These are phyloP conservation scores for Aquilaria sinensis DNA, from an alignment of 345 rosid species.

Conservation along the genomic window DNA sequence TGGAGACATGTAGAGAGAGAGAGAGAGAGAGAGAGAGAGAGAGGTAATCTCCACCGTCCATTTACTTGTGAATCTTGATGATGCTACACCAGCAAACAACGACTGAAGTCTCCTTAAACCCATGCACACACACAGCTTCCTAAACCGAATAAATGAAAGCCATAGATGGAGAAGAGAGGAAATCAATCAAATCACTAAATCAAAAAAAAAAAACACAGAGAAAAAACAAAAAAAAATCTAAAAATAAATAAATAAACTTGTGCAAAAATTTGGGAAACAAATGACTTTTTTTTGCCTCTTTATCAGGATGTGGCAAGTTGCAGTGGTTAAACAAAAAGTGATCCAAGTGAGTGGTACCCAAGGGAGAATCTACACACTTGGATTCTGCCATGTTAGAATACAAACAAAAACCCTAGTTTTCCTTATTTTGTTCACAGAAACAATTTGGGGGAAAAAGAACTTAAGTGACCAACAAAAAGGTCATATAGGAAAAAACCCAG, in stretches of 20 bases:
- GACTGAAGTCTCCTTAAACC: slow-evolving; percentile 29
- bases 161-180: background rate
- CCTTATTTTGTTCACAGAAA: background rate
- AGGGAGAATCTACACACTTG: slow-evolving; percentile 17
- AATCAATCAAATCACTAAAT: background rate
- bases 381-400: slow-evolving; percentile 11
- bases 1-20: background rate
- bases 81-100: slow-evolving; percentile 82
- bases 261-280: too few relatives aligned
- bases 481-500: too few relatives aligned
- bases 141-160: background rate
- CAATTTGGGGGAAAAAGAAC: background rate
- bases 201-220: slow-evolving; percentile 3
- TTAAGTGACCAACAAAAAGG: too few relatives aligned
- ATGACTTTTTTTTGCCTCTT: background rate
- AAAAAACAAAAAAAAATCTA: background rate
- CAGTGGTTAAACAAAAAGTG: slow-evolving; percentile 19
- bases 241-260: background rate
- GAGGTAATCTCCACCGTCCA: slow-evolving; percentile 18
- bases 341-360: slow-evolving; percentile 16
- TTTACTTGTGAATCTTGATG: slow-evolving; percentile 94
- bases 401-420: slow-evolving; percentile 17
- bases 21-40: slow-evolving; percentile 5
- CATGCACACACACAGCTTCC: slow-evolving; percentile 13
- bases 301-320: slow-evolving; percentile 21